These are phyloP conservation scores for Plasmodium fragile DNA, from an alignment of 169 alveolate genomes.

Conservation along the genomic window DNA sequence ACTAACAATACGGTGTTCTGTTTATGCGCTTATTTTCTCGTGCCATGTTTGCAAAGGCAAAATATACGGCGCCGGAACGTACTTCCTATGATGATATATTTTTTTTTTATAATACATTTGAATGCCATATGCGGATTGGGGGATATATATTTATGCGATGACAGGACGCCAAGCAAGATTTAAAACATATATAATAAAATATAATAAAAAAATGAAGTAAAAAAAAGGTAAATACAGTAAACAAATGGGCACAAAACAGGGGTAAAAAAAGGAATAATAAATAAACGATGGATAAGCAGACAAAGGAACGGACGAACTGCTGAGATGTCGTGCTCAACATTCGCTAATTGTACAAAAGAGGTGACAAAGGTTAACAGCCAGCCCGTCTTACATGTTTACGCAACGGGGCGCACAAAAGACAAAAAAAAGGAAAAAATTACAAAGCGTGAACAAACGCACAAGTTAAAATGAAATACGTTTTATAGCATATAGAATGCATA, in stretches of 20 bases:
- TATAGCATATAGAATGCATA: background rate
- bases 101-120: background rate
- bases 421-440: background rate
- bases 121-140: background rate
- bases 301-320: background rate
- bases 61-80: background rate
- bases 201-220: background rate
- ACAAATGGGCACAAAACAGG: constrained; percentile 1
- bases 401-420: background rate
- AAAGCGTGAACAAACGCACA: background rate
- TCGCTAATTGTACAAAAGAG: background rate
- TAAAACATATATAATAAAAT: background rate
- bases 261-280: background rate
- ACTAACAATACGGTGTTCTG: background rate
- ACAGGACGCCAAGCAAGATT: background rate
- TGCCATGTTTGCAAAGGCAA: background rate
- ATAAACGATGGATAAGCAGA: background rate
- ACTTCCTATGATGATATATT: background rate
- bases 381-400: background rate
- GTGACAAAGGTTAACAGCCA: background rate
- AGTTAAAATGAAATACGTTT: background rate
- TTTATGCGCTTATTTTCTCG: background rate
- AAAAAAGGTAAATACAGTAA: constrained; percentile 8
- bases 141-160: background rate
- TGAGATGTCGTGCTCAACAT: background rate